These are phyloP conservation scores for Cryptococcus jaspeensis DNA, from an alignment of 1,284 basidiomycete species.

Conservation along the genomic window DNA sequence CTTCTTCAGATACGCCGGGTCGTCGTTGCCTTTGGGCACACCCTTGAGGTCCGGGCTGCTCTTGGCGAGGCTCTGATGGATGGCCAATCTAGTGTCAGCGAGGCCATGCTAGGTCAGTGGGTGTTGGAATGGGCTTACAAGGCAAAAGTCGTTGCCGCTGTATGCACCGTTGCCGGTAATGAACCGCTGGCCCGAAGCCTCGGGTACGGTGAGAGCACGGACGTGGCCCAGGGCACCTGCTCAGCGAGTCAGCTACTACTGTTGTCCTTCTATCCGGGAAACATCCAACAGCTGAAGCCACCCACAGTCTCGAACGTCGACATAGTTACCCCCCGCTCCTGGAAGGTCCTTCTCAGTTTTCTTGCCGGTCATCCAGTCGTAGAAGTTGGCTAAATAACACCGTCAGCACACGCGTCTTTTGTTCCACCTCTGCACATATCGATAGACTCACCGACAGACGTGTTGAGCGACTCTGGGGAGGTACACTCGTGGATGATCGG, in stretches of 20 bases:
- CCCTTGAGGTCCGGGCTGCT: constrained; percentile 33
- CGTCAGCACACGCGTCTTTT: neutral
- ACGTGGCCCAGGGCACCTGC: constrained; percentile 61
- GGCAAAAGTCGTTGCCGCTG: constrained; percentile 38
- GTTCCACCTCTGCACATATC: too few species aligned
- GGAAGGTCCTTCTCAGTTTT: constrained; percentile 49
- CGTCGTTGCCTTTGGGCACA: constrained; percentile 36
- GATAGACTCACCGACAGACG: constrained; percentile 51
- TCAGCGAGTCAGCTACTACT: neutral
- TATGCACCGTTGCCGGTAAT: constrained; percentile 54
- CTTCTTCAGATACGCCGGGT: constrained; percentile 18
- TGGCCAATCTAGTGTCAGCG: neutral
- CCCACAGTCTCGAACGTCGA: constrained; percentile 58
- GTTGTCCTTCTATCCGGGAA: too few species aligned
- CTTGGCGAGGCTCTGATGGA: constrained; percentile 11
- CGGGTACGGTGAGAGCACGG: constrained; percentile 57
- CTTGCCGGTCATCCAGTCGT: constrained; percentile 49
- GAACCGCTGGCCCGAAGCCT: constrained; percentile 63
- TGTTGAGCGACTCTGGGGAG: constrained; percentile 58
- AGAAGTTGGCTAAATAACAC: constrained; percentile 48
- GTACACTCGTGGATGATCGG: constrained; percentile 58
- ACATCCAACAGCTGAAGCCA: neutral
- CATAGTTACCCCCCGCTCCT: constrained; percentile 53
- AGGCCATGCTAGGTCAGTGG: neutral
- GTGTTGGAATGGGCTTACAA: constrained; percentile 4